Evolutionary conservation across 2,329 filamentous ascomycete species (phyloP), one percentile per base, ranked within the genome.

Genomic region (Ophiostoma australiae): DNA sequence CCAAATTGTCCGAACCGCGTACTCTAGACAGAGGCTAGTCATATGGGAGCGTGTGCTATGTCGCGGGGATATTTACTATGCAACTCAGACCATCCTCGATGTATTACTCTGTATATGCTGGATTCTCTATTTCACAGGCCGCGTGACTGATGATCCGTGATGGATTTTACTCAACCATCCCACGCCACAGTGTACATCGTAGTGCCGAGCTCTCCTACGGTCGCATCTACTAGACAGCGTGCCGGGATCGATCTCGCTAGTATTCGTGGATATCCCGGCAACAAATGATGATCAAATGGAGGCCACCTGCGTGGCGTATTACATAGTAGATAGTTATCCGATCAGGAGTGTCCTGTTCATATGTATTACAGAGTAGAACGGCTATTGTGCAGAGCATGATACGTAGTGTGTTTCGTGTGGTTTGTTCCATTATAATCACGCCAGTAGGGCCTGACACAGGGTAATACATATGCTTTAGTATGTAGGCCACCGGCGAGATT

Each of bases 241-340:
- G 52, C 23, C n/a, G 52, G 52, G 52, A 58, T 58, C 52, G 52
- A 58, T 58, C 52, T 58, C n/a, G 23, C 52, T 58, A 58, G 52
- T 13, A 58, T 58, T 58, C 52, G 27, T 58, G 23, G 52, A 27
- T 10, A 27, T 27, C n/a, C 52, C 52, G 52, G 52, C 52, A 58
- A 27, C 27, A 13, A 58, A 31, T 27, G 52, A 13, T 27, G 52
- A 27, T 58, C n/a, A 48, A 27, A 27, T 27, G 27, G 52, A 58
- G 17, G 23, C 6, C 23, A 27, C 10, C 23, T 58, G 23, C n/a
- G 27, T 58, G 52, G 23, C 31, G 23, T 13, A 27, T 27, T 58
- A 58, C 31, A 58, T 27, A 58, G 11, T 58, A 58, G 27, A 58
- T 27, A 58, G 11, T 7, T 27, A 27, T 27, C 52, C 8, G 52